A percentile compares a stretch with the other conserved stretches of the same genome.
Conservation (phyloP, 495 filamentous ascomycete genomes). For the Penicillium manginii region DNA sequence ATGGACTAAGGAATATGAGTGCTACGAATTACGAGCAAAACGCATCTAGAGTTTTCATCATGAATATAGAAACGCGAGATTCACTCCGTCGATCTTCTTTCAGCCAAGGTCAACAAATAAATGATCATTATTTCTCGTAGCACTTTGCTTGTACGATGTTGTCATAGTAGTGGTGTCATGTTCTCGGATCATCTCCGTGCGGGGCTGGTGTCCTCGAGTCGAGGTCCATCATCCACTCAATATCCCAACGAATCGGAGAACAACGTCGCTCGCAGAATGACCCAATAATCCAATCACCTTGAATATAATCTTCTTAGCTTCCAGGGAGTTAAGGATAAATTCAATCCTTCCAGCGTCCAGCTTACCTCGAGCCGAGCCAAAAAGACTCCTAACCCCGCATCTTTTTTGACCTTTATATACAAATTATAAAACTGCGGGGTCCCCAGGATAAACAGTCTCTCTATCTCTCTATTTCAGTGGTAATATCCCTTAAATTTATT, state of each 20-base stretch:
- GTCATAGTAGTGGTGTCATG: neutral
- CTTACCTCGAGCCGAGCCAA: neutral
- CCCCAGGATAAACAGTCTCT: neutral
- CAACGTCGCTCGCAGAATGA: neutral
- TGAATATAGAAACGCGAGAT: neutral
- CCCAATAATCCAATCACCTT: neutral
- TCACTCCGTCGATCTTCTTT: neutral
- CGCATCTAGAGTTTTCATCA: neutral
- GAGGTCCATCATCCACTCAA: conserved; percentile 7
- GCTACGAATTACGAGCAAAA: neutral
- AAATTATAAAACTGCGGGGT: neutral
- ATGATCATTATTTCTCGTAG: too few species aligned
- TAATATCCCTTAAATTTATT: neutral
- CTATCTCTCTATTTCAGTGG: neutral
- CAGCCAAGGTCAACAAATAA: neutral
- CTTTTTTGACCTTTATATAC: neutral
- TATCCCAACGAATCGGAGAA: neutral
- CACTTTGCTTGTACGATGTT: neutral
- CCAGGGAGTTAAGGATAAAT: neutral
- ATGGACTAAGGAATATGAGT: conserved; percentile 15
- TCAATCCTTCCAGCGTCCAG: neutral
- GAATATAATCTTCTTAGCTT: neutral
- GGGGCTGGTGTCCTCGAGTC: conserved; percentile 15
- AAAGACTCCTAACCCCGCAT: neutral
- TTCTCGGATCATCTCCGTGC: conserved; percentile 5